Evolutionary conservation across 495 filamentous ascomycete species (phyloP), one percentile per base, ranked within the genome.

Genomic region (Trichoderma reesei): DNA sequence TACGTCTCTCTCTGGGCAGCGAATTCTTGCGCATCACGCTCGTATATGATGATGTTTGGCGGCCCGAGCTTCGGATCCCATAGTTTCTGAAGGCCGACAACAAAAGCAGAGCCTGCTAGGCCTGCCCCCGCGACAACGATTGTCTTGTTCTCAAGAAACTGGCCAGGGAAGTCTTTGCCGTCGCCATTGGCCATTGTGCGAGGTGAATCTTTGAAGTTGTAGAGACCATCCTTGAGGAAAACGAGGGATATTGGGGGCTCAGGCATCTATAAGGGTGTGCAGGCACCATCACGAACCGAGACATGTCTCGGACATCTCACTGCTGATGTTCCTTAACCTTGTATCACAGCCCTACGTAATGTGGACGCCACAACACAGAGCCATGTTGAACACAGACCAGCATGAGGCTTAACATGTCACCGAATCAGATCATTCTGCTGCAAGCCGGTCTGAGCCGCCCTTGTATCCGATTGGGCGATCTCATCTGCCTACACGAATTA

Each of bases 101-200:
- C 70, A 61, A 76, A 77, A 5, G 71, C 54, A 59, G 73, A 71
- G 34, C 76, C 74, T 14, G 72, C 68, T 26, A 76, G 69, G 9
- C 75, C 76, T 48, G 68, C 75, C 42, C 74, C 75, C 14, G 73
- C 70, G 16, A 77, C 65, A 11, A 75, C 65, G 36, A 76, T 73
- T 31, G 68, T 71, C 67, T 76, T 76, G 6, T 70, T 71, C 38
- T 72, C 67, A 37, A 74, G 69, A 44, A 71, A 75, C 64, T 71
- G 68, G 13, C 9, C 34, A 33, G 26, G 14, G 34, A 34, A 26
- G 26, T 11, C 11, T 56, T 56, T 34, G 9, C 1, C 16, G 5
- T 20, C 16, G 3, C 2, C 16, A 18, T n/a, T 1, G 6, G 36
- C 36, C 39, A 41, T 11, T 20, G 16, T 61, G 34, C 20, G 26